These are phyloP conservation scores for Mrakia frigida DNA, from an alignment of 768 basidiomycete species.

Conservation along the genomic window DNA sequence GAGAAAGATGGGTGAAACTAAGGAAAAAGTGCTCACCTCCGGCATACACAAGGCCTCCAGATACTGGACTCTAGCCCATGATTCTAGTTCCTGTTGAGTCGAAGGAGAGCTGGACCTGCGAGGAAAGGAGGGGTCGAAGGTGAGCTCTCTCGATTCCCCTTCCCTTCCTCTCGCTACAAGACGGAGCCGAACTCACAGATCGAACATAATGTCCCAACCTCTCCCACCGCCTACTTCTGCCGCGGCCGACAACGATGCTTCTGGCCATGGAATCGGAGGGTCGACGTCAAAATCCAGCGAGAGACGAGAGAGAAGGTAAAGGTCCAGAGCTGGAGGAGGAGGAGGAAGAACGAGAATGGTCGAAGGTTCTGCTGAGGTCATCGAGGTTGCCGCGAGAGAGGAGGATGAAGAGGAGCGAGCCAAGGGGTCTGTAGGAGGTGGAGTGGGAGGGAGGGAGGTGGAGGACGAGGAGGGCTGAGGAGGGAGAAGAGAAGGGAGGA, in stretches of 20 bases:
- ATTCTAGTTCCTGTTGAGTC: constrained; percentile 1
- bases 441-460: not conserved
- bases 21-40: constrained; percentile 3
- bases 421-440: not conserved
- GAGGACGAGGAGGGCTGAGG: not conserved
- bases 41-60: constrained; percentile 18
- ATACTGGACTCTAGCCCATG: constrained; percentile 14
- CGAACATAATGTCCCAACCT: not conserved
- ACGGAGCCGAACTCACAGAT: not conserved
- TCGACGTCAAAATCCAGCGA: constrained; percentile 14
- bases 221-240: not conserved
- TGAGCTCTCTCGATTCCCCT: not conserved
- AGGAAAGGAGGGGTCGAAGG: too few species aligned
- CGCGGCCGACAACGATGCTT: not conserved
- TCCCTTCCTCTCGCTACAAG: not conserved
- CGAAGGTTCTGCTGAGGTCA: not conserved
- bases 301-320: constrained; percentile 1
- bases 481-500: not conserved
- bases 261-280: constrained; percentile 1
- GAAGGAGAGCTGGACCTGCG: not conserved
- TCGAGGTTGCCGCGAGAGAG: not conserved
- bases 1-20: not conserved
- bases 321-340: not conserved
- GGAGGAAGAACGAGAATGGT: not conserved
- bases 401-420: not conserved